Evolutionary conservation across 2,329 filamentous ascomycete species (phyloP).

Genomic region (Fusarium circinatum): DNA sequence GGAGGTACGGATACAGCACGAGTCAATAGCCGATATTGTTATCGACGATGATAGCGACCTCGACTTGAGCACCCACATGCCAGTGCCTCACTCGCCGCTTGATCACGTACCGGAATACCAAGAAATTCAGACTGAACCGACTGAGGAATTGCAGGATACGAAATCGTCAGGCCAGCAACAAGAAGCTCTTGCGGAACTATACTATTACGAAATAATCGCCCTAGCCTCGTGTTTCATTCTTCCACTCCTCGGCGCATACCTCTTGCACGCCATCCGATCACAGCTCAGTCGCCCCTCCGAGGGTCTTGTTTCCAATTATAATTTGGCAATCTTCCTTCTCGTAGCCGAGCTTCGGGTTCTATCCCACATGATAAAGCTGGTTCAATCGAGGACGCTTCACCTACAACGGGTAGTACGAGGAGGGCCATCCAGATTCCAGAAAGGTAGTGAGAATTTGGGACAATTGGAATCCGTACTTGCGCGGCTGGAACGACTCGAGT

Average conservation of each 20-base stretch:
- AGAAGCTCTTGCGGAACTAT: conserved; percentile 70
- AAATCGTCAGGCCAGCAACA: conserved; percentile 41
- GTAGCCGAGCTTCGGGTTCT: conserved; percentile 87
- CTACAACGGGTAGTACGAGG: conserved; percentile 77
- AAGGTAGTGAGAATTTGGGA: conserved; percentile 47
- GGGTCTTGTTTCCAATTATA: conserved; percentile 90
- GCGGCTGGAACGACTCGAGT: conserved; percentile 77
- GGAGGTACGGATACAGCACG: conserved; percentile 65
- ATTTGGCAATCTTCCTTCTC: conserved; percentile 88
- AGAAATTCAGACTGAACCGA: conserved; percentile 31
- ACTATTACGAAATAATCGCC: conserved; percentile 78
- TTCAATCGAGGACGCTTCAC: conserved; percentile 81
- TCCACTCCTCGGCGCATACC: conserved; percentile 81
- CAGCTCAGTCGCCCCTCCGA: conserved; percentile 87
- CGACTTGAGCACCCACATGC: conserved; percentile 45
- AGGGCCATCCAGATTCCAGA: conserved; percentile 55
- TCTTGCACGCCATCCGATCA: conserved; percentile 82
- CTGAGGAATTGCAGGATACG: conserved; percentile 19
- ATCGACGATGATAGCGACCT: conserved; percentile 59
- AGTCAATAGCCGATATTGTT: conserved; percentile 53
- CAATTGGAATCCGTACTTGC: conserved; percentile 68
- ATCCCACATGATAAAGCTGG: conserved; percentile 82
- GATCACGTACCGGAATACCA: conserved; percentile 59
- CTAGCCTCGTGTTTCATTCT: conserved; percentile 82
- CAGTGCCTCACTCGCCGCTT: conserved; percentile 42